These are phyloP conservation scores for Cymbidium sinense DNA, from an alignment of 106 monocot genomes.

Conservation along the genomic window DNA sequence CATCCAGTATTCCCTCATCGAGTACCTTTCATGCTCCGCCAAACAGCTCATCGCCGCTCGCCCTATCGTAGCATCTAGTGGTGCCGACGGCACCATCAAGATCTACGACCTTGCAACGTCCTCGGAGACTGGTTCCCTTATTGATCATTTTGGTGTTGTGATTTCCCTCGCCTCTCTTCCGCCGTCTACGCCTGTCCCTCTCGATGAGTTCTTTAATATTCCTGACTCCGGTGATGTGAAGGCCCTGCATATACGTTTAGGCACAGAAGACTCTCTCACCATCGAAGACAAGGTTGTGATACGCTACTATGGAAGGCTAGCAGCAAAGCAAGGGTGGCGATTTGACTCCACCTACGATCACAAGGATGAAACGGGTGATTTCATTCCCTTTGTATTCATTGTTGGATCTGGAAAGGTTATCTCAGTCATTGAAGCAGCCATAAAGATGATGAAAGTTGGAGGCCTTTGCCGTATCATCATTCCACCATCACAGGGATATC, in stretches of 20 bases:
- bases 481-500: too few species aligned
- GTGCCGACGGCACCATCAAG: too few species aligned
- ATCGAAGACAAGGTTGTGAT: constrained; percentile 53
- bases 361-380: constrained; percentile 60
- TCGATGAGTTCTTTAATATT: constrained; percentile 17
- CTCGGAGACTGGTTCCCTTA: too few species aligned
- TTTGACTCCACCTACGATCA: constrained; percentile 90
- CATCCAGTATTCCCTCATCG: too few species aligned
- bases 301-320: constrained; percentile 82
- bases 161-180: background rate
- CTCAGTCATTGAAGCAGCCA: too few species aligned
- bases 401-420: constrained; percentile 77
- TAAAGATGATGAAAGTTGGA: too few species aligned
- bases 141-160: too few species aligned
- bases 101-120: too few species aligned
- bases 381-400: constrained; percentile 55
- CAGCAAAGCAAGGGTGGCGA: constrained; percentile 87
- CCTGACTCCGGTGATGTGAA: constrained; percentile 34
- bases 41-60: too few species aligned
- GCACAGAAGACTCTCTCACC: constrained; percentile 17
- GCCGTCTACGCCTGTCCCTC: constrained; percentile 3
- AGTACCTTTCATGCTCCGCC: too few species aligned
- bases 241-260: constrained; percentile 29
- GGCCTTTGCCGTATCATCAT: too few species aligned
- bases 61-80: too few species aligned